Base-by-base conservation (phyloP, 164 flowering plant genomes). In the Akebia trifoliata region DNA sequence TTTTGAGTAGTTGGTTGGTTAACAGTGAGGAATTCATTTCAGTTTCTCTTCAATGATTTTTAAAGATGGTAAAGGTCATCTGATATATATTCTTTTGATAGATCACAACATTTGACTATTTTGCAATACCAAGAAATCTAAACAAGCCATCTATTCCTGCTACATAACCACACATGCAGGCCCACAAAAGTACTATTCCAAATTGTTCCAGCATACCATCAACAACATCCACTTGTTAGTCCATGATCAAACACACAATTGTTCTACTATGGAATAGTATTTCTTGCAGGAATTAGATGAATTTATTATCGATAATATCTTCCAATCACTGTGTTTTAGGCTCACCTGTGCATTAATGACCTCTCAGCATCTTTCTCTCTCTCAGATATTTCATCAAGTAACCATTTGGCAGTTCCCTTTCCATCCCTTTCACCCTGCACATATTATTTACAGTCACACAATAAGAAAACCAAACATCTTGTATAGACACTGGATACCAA, bases 331-430 rank as follows among this genome's bases (percentile, higher is more conserved):
- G 31, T 42, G 10, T 9, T 53, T 22, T 20, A 20, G 8, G 25
- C 59, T 66, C 52, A 74, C 78, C 78, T 66, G 69, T 77, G 81
- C 81, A 77, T 77, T 50, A 77, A 62, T 20, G 81, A 77, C 38
- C 76, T 77, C 61, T 77, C 73, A 21, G 81, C 81, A 35, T 74
- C 76, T 20, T 57, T 77, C 62, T 77, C 76, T 62, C 57, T 67
- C 30, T 22, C 51, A 49, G 65, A 56, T 50, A 77, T 74, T 65
- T 72, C 76, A 72, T 74, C 74, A 38, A 77, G 81, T 8, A 77
- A 54, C 74, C 71, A 67, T 58, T 72, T 77, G 52, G 59, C 56
- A 52, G 42, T 69, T 17, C 61, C 63, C 38, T 63, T 66, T 9
- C 68, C 65, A 26, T 65, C 67, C 30, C 68, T 60, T 18, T 49